Evolutionary conservation across 1,284 basidiomycete species (phyloP).

Genomic region (Cutaneotrichosporon spelunceum): DNA sequence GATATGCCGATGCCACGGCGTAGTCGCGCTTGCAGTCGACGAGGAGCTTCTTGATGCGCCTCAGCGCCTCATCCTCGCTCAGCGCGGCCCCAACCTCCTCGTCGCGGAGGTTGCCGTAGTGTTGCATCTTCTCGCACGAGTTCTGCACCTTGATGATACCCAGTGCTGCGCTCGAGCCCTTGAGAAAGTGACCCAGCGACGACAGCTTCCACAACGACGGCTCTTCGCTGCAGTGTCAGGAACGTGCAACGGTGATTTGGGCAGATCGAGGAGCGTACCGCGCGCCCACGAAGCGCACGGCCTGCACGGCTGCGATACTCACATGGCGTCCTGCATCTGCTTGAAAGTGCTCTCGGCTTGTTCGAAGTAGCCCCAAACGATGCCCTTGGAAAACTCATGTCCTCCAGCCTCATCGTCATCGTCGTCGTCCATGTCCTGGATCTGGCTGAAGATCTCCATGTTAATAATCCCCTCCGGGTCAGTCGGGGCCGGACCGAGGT

Average conservation of each 20-base stretch:
- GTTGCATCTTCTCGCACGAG: slow-evolving; percentile 84
- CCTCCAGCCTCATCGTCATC: slow-evolving; percentile 60
- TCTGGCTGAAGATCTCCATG: slow-evolving; percentile 74
- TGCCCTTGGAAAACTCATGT: slow-evolving; percentile 71
- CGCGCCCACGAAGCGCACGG: not conserved
- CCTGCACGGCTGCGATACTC: slow-evolving; percentile 48
- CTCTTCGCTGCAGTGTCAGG: slow-evolving; percentile 17
- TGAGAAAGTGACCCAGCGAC: slow-evolving; percentile 83
- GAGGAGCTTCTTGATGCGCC: slow-evolving; percentile 60
- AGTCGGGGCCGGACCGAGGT: slow-evolving; percentile 20
- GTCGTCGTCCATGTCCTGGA: slow-evolving; percentile 77
- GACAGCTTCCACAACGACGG: slow-evolving; percentile 57
- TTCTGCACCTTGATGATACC: slow-evolving; percentile 75
- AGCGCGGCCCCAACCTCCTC: slow-evolving; percentile 54
- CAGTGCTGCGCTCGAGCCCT: slow-evolving; percentile 87
- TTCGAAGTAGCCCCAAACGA: slow-evolving; percentile 75
- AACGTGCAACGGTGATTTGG: not conserved
- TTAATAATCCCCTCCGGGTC: slow-evolving; percentile 58
- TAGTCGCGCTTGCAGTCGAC: slow-evolving; percentile 60
- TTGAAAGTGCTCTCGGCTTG: slow-evolving; percentile 72
- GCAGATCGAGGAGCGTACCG: not conserved
- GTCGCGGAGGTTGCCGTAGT: slow-evolving; percentile 63
- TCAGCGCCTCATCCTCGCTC: slow-evolving; percentile 61
- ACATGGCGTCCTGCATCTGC: slow-evolving; percentile 76
- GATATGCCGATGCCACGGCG: slow-evolving; percentile 58